Conservation (phyloP, 805 yeast species). For the Kregervanrija delftensis region DNA sequence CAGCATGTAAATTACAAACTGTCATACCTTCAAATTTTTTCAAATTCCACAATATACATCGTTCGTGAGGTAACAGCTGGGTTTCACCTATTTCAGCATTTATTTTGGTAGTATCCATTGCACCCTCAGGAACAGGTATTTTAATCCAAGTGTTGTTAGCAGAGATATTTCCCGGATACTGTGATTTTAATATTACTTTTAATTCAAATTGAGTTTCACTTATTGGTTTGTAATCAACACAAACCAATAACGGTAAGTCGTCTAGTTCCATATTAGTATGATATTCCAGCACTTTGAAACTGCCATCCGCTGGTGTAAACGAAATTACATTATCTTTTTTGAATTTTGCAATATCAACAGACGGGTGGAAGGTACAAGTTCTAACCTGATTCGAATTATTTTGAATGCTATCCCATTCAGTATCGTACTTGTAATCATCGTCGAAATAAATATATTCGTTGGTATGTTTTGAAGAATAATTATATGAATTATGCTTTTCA, state of each 20-base stretch:
- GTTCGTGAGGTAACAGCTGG: conserved; percentile 10
- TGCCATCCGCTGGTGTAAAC: conserved; percentile 85
- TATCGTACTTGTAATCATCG: conserved; percentile 8
- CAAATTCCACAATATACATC: conserved; percentile 1
- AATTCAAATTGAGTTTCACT: conserved; percentile 45
- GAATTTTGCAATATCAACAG: conserved; percentile 68
- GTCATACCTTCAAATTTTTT: conserved; percentile 4
- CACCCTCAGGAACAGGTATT: conserved; percentile 64
- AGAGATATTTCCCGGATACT: conserved; percentile 47
- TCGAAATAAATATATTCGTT: conserved; percentile 1
- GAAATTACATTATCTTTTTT: conserved; percentile 58
- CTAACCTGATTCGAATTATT: conserved; percentile 32
- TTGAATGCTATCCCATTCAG: not conserved
- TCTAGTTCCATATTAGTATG: conserved; percentile 46
- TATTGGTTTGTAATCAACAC: conserved; percentile 42
- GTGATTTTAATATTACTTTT: conserved; percentile 54
- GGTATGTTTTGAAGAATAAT: no score
- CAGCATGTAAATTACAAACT: not conserved
- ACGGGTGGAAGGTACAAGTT: conserved; percentile 82
- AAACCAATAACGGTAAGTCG: conserved; percentile 58
- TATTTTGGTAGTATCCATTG: conserved; percentile 41
- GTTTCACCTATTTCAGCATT: conserved; percentile 26
- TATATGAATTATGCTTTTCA: conserved; percentile 5
- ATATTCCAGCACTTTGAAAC: conserved; percentile 76
- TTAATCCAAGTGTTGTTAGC: conserved; percentile 59